These are phyloP conservation scores for Rhizoctonia solani DNA, from an alignment of 1,284 basidiomycete species.

Conservation along the genomic window DNA sequence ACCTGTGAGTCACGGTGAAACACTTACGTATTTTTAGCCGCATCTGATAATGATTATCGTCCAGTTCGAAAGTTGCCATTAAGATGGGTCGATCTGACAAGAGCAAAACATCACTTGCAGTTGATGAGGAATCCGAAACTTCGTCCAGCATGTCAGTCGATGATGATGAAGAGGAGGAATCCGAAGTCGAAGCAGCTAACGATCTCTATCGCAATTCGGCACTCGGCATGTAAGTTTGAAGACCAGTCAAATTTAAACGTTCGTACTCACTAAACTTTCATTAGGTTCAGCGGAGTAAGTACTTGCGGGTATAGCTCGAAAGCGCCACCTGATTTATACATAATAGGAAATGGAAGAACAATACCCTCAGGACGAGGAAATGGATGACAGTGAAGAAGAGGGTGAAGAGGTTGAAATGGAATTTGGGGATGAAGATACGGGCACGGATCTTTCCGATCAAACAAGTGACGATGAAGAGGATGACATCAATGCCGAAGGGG, in stretches of 20 bases:
- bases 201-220: constrained; percentile 97
- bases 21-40: neutral
- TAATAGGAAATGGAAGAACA: constrained; percentile 80
- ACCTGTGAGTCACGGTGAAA: constrained; percentile 62
- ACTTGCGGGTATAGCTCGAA: neutral
- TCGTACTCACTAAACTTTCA: neutral
- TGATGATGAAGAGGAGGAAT: constrained; percentile 64
- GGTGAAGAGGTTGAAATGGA: constrained; percentile 85
- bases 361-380: constrained; percentile 66
- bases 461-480: constrained; percentile 48
- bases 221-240: constrained; percentile 82
- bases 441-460: constrained; percentile 70
- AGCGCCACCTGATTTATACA: constrained; percentile 1
- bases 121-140: constrained; percentile 55
- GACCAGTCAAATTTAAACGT: neutral
- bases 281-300: constrained; percentile 73
- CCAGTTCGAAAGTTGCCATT: constrained; percentile 91
- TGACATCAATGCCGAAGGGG: constrained; percentile 42
- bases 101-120: constrained; percentile 57
- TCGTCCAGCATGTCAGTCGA: constrained; percentile 43
- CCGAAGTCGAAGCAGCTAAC: constrained; percentile 77
- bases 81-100: constrained; percentile 91
- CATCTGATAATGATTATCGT: constrained; percentile 30
- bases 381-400: constrained; percentile 79
- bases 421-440: constrained; percentile 72